Evolutionary conservation across 345 rosid genomes (phyloP).

Genomic region (Camelina laxa): DNA sequence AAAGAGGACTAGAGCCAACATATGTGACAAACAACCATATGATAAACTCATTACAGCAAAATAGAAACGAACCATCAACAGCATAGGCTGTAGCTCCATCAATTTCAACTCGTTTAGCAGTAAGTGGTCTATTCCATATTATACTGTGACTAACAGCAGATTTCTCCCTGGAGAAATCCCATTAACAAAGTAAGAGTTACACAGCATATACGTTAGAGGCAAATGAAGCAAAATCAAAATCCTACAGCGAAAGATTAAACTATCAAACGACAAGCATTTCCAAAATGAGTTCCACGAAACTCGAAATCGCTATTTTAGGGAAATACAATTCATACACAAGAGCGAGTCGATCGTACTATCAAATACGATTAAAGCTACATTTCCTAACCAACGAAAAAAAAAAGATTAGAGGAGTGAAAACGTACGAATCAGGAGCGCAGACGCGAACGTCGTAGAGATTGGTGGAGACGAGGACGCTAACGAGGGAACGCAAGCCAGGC

Average conservation of each 20-base stretch:
- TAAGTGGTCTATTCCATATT: constrained; percentile 76
- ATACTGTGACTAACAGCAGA: constrained; percentile 85
- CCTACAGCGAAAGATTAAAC: not conserved
- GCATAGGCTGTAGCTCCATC: constrained; percentile 83
- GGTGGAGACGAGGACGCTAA: constrained; percentile 71
- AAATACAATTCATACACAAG: not conserved
- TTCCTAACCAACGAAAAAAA: not conserved
- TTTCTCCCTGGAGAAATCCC: constrained; percentile 59
- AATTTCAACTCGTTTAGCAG: constrained; percentile 59
- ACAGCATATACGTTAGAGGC: no score
- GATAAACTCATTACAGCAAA: not conserved
- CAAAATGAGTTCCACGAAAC: not conserved
- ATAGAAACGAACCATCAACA: constrained; percentile 61
- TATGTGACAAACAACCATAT: constrained; percentile 9
- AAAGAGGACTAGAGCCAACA: constrained; percentile 6
- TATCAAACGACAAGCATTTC: not conserved
- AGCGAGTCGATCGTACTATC: not conserved
- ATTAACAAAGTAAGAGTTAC: not conserved
- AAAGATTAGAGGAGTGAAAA: constrained; percentile 1
- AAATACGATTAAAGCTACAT: constrained; percentile 3
- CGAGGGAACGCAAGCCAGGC: constrained; percentile 73
- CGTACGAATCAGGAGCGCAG: constrained; percentile 93
- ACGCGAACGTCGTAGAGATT: constrained; percentile 66
- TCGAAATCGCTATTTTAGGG: not conserved
- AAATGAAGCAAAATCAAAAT: not conserved